phyloP scores from a whole-genome alignment of 306 rosid species.

The Quercus rubra region DNA sequence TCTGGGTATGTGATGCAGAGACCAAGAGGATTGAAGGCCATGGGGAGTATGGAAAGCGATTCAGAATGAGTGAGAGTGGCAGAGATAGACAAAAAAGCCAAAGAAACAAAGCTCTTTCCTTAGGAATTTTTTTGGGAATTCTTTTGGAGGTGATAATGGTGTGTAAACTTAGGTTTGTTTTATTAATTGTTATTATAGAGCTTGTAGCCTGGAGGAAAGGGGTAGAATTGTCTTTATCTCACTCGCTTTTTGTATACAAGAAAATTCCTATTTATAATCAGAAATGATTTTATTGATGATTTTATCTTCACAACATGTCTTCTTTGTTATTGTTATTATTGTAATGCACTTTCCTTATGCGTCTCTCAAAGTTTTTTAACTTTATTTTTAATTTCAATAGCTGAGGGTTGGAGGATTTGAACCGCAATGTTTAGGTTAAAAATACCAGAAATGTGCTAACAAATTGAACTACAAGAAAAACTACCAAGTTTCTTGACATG shows the following conservation, averaged over 20 bases:
- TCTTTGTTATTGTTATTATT: no score
- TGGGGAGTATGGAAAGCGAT: slow-evolving; percentile 76
- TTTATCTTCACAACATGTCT: neutral
- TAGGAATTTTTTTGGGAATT: slow-evolving; percentile 13
- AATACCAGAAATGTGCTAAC: no score
- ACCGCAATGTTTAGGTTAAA: no score
- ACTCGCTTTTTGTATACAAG: neutral
- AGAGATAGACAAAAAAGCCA: no score
- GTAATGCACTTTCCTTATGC: no score
- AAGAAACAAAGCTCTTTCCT: neutral
- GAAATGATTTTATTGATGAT: neutral
- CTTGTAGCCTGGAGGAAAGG: slow-evolving; percentile 5
- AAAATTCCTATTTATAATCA: neutral
- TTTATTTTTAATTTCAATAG: no score
- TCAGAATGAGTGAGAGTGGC: slow-evolving; percentile 41
- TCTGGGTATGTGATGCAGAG: slow-evolving; percentile 42
- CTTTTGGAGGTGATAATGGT: neutral
- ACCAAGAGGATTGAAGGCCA: slow-evolving; percentile 79
- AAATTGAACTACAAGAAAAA: no score
- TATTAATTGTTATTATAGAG: neutral
- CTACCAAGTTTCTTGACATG: no score
- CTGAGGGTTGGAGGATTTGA: no score
- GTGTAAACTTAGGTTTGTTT: neutral
- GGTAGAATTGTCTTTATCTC: neutral
- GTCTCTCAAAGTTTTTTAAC: no score